Percentiles rank a stretch among this genome's conserved stretches.
phyloP scores from a whole-genome alignment of 164 flowering plant genomes.

The Tetracentron sinense region DNA sequence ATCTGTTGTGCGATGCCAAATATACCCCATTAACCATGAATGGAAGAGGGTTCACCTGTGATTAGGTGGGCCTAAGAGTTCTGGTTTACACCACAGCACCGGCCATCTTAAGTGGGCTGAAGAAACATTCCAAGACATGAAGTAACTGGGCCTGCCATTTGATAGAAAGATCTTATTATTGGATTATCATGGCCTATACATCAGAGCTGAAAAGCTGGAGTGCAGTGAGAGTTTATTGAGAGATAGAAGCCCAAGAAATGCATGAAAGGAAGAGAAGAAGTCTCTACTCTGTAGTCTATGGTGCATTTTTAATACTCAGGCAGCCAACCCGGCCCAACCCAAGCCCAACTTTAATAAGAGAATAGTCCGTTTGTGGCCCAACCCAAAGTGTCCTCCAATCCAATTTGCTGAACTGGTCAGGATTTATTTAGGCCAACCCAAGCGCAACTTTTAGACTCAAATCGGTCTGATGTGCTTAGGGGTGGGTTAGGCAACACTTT shows the following conservation, averaged over 20 bases:
- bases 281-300: no score
- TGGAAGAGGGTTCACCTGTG: constrained; percentile 59
- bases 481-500: no score
- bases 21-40: constrained; percentile 50
- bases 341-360: no score
- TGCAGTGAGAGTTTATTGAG: constrained; percentile 52
- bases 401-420: no score
- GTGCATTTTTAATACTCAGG: no score
- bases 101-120: constrained; percentile 61
- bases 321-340: no score
- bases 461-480: no score
- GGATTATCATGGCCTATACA: constrained; percentile 93
- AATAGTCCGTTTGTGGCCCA: no score
- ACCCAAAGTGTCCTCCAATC: no score
- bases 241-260: constrained; percentile 66
- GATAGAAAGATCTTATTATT: constrained; percentile 75
- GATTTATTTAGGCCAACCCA: no score
- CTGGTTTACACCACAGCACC: constrained; percentile 79
- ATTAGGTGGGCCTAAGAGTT: constrained; percentile 71
- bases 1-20: constrained; percentile 58
- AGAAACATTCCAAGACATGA: constrained; percentile 66
- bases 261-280: constrained; percentile 71
- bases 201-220: constrained; percentile 66
- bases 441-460: no score
- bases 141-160: constrained; percentile 58